Conservation (phyloP, 2,329 filamentous ascomycete species). For the Emmonsiellopsis sp. region DNA sequence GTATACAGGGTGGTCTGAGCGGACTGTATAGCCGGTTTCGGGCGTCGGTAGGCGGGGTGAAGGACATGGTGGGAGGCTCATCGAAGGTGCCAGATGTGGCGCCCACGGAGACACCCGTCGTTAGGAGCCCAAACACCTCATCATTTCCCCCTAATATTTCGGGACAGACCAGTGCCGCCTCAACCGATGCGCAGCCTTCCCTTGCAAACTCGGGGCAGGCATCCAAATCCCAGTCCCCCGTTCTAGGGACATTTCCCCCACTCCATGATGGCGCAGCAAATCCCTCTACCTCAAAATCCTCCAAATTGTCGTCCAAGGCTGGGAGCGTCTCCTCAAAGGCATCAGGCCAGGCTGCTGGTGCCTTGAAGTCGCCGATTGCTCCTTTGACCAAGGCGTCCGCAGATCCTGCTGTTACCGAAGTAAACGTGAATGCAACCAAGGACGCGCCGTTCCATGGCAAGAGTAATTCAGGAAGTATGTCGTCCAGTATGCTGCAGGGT, state of each 20-base stretch:
- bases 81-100: conserved; percentile 23
- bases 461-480: conserved; percentile 24
- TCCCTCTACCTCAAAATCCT: conserved; percentile 21
- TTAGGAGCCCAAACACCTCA: conserved; percentile 21
- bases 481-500: conserved; percentile 22
- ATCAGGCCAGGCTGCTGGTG: conserved; percentile 28
- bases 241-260: conserved; percentile 21
- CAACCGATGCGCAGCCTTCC: conserved; percentile 13
- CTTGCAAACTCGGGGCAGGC: conserved; percentile 25
- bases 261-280: conserved; percentile 19
- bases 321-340: conserved; percentile 35
- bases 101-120: conserved; percentile 16
- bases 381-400: conserved; percentile 31
- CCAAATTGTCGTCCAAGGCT: conserved; percentile 33
- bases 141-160: conserved; percentile 19
- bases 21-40: conserved; percentile 80
- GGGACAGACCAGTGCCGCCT: conserved; percentile 8
- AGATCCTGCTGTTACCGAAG: conserved; percentile 39
- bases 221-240: conserved; percentile 31
- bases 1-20: conserved; percentile 74
- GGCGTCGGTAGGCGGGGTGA: conserved; percentile 67
- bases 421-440: conserved; percentile 31
- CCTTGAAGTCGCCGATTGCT: conserved; percentile 29
- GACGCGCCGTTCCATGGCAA: conserved; percentile 20
- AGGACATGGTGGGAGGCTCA: conserved; percentile 39